Base-by-base conservation (phyloP, 345 rosid genomes). In the Pelargonium nanum region DNA sequence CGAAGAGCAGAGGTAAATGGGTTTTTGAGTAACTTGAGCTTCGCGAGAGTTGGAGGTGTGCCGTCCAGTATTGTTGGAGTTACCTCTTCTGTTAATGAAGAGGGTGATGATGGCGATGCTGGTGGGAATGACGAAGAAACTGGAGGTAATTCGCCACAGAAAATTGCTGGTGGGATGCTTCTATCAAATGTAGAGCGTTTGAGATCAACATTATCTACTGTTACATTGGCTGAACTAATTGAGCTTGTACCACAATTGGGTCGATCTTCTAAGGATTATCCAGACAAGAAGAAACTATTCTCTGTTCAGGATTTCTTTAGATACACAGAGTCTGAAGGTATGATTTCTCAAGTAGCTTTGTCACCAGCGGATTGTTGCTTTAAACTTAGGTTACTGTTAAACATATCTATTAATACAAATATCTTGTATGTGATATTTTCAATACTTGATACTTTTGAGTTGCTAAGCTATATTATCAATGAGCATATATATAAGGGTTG, bases 261-360 rank as follows among this genome's bases (percentile, higher is more conserved):
- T 45, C 72, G 94, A 53, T 66, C 96, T 62, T 80, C 94, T 19
- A 85, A 76, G 62, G 97, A 89, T 54, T 80, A 89, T 63, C 99
- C 99, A 2, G 97, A 93, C 81, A 93, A 93, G 88, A 93, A 89
- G 72, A 93, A 84, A 40, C 81, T 93, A 16, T 66, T 89, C 61
- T 93, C 97, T 53, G 99, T 93, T 62, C 99, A 93, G 81, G 96
- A 93, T 72, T 93, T 93, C 80, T 93, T 93, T 76, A 85, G 95
- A 82, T 93, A 93, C 83, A 89, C 99, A 0, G 97, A 93, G 63
- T 57, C 89, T 60, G 99, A 93, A 87, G 99, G 99, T 93, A 85
- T 76, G 61, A 30, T 59, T 75, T 60, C 55, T 71, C 55, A 7
- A 24, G 26, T 9, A 21, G 59, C 63, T 53, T 26, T 0, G 59